These are phyloP conservation scores for Cephaloascus fragrans DNA, from an alignment of 805 yeast genomes.

Conservation along the genomic window DNA sequence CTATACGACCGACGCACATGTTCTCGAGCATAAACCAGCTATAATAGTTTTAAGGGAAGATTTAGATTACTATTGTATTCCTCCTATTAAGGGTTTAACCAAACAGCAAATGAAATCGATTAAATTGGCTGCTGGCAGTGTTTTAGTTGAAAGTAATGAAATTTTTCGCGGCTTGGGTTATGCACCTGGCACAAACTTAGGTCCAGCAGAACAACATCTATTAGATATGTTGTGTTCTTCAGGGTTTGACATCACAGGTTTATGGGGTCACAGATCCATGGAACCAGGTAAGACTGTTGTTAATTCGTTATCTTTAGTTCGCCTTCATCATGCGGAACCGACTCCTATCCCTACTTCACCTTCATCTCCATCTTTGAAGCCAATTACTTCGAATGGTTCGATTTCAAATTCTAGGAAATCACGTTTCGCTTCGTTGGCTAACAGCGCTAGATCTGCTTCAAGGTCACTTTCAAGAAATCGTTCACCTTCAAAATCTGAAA, in stretches of 20 bases:
- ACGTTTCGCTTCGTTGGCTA: slow-evolving; percentile 53
- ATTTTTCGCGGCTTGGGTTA: slow-evolving; percentile 80
- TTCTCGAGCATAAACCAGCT: slow-evolving; percentile 75
- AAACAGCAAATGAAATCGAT: slow-evolving; percentile 54
- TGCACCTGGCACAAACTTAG: slow-evolving; percentile 41
- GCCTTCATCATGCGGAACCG: slow-evolving; percentile 29
- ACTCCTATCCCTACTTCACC: slow-evolving; percentile 21
- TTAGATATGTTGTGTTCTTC: slow-evolving; percentile 91
- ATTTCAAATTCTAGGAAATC: slow-evolving; percentile 33
- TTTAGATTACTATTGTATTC: slow-evolving; percentile 85
- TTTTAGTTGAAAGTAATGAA: slow-evolving; percentile 41
- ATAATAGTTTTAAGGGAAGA: slow-evolving; percentile 90
- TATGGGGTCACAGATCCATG: slow-evolving; percentile 85
- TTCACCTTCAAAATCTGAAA: slow-evolving; percentile 27
- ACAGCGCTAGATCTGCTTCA: slow-evolving; percentile 45
- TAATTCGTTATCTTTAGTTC: slow-evolving; percentile 68
- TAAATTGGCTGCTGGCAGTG: slow-evolving; percentile 66
- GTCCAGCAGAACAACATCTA: slow-evolving; percentile 90
- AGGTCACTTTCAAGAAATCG: slow-evolving; percentile 43
- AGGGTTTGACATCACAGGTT: slow-evolving; percentile 58
- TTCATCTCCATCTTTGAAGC: slow-evolving; percentile 30
- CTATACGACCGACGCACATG: slow-evolving; percentile 38
- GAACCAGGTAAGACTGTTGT: slow-evolving; percentile 87
- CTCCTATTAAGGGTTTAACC: slow-evolving; percentile 50
- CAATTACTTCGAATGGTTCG: slow-evolving; percentile 31